These are phyloP conservation scores for Mucor velutinosus DNA, from an alignment of 371 early-diverging fungal species.

Conservation along the genomic window DNA sequence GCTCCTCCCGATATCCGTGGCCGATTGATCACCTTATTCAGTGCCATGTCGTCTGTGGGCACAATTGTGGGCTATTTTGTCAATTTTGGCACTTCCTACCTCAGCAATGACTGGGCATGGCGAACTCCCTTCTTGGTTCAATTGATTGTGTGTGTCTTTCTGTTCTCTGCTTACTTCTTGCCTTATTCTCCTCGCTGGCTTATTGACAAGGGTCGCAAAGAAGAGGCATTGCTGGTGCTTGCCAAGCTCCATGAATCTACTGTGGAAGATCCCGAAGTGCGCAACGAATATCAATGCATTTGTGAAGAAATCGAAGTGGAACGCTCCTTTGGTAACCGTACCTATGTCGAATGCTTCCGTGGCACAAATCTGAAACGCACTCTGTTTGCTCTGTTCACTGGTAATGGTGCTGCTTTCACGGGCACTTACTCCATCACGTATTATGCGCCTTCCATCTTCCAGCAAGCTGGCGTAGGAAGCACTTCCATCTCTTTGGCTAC, in stretches of 20 bases:
- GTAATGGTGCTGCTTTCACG: constrained; percentile 63
- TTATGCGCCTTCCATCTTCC: constrained; percentile 47
- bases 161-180: constrained; percentile 16
- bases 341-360: constrained; percentile 41
- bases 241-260: constrained; percentile 46
- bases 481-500: constrained; percentile 38
- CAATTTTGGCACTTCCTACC: constrained; percentile 48
- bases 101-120: constrained; percentile 45
- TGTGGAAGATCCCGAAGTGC: constrained; percentile 41
- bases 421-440: constrained; percentile 65
- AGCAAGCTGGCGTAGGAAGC: constrained; percentile 38
- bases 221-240: constrained; percentile 49
- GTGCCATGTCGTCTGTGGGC: constrained; percentile 40
- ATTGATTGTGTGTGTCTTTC: constrained; percentile 25
- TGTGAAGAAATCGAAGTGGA: constrained; percentile 43
- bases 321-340: constrained; percentile 42
- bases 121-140: constrained; percentile 43
- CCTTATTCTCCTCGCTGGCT: constrained; percentile 54
- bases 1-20: constrained; percentile 74
- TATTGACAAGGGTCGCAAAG: constrained; percentile 47
- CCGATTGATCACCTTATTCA: constrained; percentile 46
- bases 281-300: constrained; percentile 36
- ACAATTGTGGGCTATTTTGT: constrained; percentile 52
- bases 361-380: constrained; percentile 45
- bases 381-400: constrained; percentile 47